A percentile compares a stretch with the other conserved stretches of the same genome.
Conservation (phyloP, 306 rosid genomes). For the Rubus parviflorus region DNA sequence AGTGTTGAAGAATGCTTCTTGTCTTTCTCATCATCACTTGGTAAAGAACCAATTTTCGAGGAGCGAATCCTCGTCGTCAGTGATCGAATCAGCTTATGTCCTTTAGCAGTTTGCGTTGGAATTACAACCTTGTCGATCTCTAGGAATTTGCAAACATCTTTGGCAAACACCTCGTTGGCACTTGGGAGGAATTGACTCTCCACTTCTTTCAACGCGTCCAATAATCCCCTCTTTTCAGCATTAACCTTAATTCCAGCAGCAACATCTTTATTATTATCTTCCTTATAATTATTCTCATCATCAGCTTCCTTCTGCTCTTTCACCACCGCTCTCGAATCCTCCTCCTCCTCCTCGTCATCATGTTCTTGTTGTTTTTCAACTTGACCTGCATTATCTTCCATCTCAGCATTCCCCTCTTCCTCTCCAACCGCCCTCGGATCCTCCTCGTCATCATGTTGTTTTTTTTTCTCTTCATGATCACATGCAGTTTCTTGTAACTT, state of each 20-base stretch:
- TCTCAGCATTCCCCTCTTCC: too few relatives aligned
- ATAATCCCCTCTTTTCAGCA: not conserved
- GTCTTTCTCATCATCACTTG: not conserved
- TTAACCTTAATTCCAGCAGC: not conserved
- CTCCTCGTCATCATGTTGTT: not conserved
- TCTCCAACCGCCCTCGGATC: not conserved
- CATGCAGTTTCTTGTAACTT: not conserved
- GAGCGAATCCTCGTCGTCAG: not conserved
- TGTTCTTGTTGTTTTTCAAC: too few relatives aligned
- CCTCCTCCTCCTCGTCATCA: too few relatives aligned
- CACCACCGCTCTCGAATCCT: too few relatives aligned
- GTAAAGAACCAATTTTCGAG: not conserved
- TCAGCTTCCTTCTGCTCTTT: too few relatives aligned
- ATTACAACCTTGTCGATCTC: not conserved
- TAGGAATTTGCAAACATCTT: not conserved
- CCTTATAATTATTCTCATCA: too few relatives aligned
- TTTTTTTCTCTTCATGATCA: not conserved
- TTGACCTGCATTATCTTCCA: too few relatives aligned
- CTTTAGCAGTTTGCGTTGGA: not conserved
- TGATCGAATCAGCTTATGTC: too few relatives aligned
- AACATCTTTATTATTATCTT: too few relatives aligned
- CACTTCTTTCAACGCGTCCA: not conserved
- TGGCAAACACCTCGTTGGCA: too few relatives aligned
- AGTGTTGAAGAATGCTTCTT: not conserved
- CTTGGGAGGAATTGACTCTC: not conserved